Conservation (phyloP, 106 monocot species). For the Acorus gramineus region DNA sequence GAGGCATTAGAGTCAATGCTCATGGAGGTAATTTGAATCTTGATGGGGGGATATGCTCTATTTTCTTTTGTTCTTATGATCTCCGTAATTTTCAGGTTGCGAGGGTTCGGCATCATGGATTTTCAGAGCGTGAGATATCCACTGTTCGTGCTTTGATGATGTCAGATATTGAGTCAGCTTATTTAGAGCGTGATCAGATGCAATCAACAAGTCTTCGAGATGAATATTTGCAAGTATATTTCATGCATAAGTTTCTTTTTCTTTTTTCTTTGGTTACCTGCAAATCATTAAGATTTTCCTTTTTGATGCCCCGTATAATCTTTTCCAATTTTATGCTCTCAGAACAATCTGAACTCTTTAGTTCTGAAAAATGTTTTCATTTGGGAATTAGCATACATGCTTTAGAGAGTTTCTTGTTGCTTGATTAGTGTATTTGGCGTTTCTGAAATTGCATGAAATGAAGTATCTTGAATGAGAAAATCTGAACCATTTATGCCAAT, state of each 20-base stretch:
- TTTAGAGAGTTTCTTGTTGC: too few relatives aligned
- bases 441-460: too few relatives aligned
- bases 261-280: not conserved
- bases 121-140: slow-evolving; percentile 93
- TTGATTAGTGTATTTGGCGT: too few relatives aligned
- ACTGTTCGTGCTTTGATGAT: slow-evolving; percentile 90
- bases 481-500: too few relatives aligned
- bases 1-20: slow-evolving; percentile 93
- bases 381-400: too few relatives aligned
- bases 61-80: slow-evolving; percentile 7
- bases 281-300: not conserved
- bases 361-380: too few relatives aligned
- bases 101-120: slow-evolving; percentile 85
- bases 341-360: too few relatives aligned
- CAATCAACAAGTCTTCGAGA: slow-evolving; percentile 90
- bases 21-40: slow-evolving; percentile 52
- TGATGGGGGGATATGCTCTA: slow-evolving; percentile 1
- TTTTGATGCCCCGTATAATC: too few relatives aligned
- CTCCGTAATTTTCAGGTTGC: slow-evolving; percentile 51
- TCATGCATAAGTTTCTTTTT: not conserved
- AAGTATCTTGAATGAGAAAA: too few relatives aligned
- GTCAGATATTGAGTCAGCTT: slow-evolving; percentile 98
- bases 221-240: slow-evolving; percentile 79
- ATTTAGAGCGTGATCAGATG: slow-evolving; percentile 95
- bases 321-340: too few relatives aligned